Base-by-base conservation (phyloP, 2,329 filamentous ascomycete genomes). In the Trichoderma atrobrunneum region DNA sequence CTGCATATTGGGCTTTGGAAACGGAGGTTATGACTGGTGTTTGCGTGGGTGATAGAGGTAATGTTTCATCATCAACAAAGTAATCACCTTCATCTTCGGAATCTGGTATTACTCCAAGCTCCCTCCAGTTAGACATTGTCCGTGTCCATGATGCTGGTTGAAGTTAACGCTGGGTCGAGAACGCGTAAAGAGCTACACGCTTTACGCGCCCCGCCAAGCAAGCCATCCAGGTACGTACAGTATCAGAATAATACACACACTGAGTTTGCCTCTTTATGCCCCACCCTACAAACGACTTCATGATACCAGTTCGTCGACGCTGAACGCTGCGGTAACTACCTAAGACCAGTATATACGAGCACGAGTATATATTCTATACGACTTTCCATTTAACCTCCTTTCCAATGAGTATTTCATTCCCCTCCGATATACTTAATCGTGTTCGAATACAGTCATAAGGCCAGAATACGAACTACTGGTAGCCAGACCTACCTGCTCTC, bases 81-180 rank as follows among this genome's bases (percentile, higher is more conserved):
- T 83, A 83, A 69, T 77, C 82, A 74, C 79, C 81, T 62, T 86
- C 85, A 72, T 86, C 85, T 76, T 87, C 85, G 73, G 85, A 87
- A 78, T 86, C 85, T 72, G 85, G 85, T 75, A 87, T 81, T 77
- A 85, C 84, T 76, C 85, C 85, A 78, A 84, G 77, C 76, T 85
- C 83, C 81, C 82, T 86, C 85, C 85, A 87, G 74, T 82, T 82
- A 71, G 78, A 79, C 85, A 86, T 86, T 75, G 63, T 79, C 70
- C 12, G 32, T 34, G n/a, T 57, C 64, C 64, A 43, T 57, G 48
- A 57, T 36, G 30, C 21, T 56, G 24, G 51, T 28, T 16, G 10
- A 67, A n/a, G 51, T 57, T 36, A 34, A 51, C 48, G 62, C 39
- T 32, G 24, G 16, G 14, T 56, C 14, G 24, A 57, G 39, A 57